Evolutionary conservation across 192 early-diverging fungal species (phyloP), one percentile per base, ranked within the genome.

Genomic region (Martensiomyces pterosporus): DNA sequence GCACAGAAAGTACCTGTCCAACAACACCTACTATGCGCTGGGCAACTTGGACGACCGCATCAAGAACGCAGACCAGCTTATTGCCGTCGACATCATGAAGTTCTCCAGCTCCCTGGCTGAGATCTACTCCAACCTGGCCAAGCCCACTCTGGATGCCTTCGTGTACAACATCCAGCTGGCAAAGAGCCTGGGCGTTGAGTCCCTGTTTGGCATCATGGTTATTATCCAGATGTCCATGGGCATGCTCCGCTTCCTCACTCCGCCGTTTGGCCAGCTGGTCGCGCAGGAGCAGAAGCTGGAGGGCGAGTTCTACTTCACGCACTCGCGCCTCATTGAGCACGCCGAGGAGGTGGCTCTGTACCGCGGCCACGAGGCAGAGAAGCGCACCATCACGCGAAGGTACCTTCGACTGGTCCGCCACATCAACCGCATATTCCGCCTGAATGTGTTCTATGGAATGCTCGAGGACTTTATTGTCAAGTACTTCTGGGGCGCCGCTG

Each of bases 391-490:
- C 42, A 82, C 91, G 43, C 76, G 77, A 35, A 79, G 78, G 42
- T 98, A 92, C 62, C 66, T 79, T 60, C 77, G 80, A 9, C 79
- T 98, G 19, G 83, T 92, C 38, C 79, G 80, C 35, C 95, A 98
- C 60, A 79, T 97, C 60, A 90, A 90, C 60, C 80, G 80, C 40
- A 82, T 93, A 25, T 92, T 88, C 75, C 82, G 81, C 16, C 78
- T 87, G 51, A 85, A 89, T 22, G 85, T 98, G 45, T 87, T 85
- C 64, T 88, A 97, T 62, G 80, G 86, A 18, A 95, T 98, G 92
- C 69, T 96, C 39, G 95, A 98, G 67, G 94, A 97, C 70, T 97
- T 95, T 78, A 79, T 97, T 19, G 91, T 98, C 72, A 98, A 98
- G 66, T 98, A 98, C 74, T 89, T 92, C 47, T 98, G 94, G 94